Evolutionary conservation across 305 asterid genomes (phyloP).

Genomic region (Fraxinus sp.): DNA sequence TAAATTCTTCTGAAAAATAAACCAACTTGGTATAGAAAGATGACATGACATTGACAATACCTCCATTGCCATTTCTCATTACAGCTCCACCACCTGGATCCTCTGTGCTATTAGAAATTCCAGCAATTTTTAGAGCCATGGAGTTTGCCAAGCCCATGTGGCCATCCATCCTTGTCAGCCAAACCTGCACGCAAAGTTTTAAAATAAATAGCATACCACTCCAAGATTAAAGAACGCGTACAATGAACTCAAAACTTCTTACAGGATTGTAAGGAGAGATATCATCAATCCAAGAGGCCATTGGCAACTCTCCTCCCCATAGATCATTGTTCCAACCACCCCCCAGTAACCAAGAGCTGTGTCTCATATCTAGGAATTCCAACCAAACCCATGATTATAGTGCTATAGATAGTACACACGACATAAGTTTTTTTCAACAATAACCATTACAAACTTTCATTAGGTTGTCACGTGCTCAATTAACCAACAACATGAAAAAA

Average conservation of each 20-base stretch:
- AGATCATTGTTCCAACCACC: conserved; percentile 98
- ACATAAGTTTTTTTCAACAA: conserved; percentile 5
- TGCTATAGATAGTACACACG: conserved; percentile 17
- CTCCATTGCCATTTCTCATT: conserved; percentile 56
- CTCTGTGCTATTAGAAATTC: conserved; percentile 51
- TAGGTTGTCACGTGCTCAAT: conserved; percentile 7
- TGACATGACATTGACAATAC: conserved; percentile 33
- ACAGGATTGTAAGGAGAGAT: conserved; percentile 87
- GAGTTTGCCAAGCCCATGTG: conserved; percentile 98
- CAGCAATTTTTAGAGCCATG: conserved; percentile 68
- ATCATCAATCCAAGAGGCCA: conserved; percentile 93
- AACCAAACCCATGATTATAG: conserved; percentile 19
- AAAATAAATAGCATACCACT: conserved; percentile 10
- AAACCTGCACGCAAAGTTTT: conserved; percentile 51
- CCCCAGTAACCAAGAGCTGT: conserved; percentile 85
- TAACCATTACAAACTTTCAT: neutral
- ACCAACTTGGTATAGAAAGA: conserved; percentile 8
- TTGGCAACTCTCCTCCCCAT: conserved; percentile 95
- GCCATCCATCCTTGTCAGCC: conserved; percentile 94
- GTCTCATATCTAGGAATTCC: conserved; percentile 49
- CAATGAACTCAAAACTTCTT: conserved; percentile 29
- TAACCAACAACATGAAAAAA: conserved; percentile 6
- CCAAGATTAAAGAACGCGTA: conserved; percentile 26
- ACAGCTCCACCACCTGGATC: conserved; percentile 80
- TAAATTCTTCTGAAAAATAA: neutral